Evolutionary conservation across 1,284 basidiomycete genomes (phyloP), one percentile per base, ranked within the genome.

Genomic region (Cutaneotrichosporon dermatis): DNA sequence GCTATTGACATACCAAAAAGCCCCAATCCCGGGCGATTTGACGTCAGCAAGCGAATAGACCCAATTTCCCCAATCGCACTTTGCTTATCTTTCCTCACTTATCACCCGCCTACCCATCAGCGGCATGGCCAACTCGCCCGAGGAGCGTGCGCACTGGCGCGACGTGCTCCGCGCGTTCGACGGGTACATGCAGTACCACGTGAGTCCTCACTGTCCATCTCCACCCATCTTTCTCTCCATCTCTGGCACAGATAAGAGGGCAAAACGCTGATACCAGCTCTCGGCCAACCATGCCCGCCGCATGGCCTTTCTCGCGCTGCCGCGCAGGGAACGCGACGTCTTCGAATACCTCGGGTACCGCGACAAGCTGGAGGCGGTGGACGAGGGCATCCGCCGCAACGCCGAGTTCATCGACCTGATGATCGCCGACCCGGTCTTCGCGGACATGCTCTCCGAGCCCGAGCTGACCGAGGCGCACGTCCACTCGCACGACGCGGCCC

Each of bases 101-200:
- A 25, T 25, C 25, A 25, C 25, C 25, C 25, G 25, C 25, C 25
- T 25, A 25, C 25, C 25, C 25, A 25, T 25, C 25, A 25, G 25
- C 25, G 12, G n/a, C 43, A 51, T 51, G 50, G 50, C 50, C 15
- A 43, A 72, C 55, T 62, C 70, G 6, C 60, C 64, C 12, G 71
- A 74, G 51, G 77, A 79, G 55, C 60, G 63, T 48, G 66, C 66
- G 25, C 76, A 79, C 60, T 79, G 76, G 74, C 60, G 66, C 25
- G 66, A 72, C 12, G 72, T 77, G 11, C 61, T 76, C 33, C 60
- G 60, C 34, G 69, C 73, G 1, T 79, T 72, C 54, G 74, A 77
- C 59, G 74, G 73, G 42, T 79, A 79, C 61, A 75, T 76, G 71
- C 75, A 71, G 58, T 79, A 79, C 60, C 77, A 79, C 58, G 77